Evolutionary conservation across 164 flowering plant genomes (phyloP).

Genomic region (Vitis rupestris): DNA sequence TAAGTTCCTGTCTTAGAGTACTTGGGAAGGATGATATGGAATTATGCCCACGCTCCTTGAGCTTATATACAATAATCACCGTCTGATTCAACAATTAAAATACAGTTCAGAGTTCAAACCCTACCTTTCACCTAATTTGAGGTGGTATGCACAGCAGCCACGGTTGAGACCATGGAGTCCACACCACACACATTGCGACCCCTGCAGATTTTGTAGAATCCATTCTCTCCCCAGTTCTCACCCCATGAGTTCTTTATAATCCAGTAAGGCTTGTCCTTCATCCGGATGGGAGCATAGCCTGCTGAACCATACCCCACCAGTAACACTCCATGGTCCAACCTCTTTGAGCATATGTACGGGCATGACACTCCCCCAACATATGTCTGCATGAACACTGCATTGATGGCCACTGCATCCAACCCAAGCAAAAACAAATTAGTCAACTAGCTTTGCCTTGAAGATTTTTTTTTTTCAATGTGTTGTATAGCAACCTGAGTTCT

Average conservation of each 20-base stretch:
- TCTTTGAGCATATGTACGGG: constrained; percentile 77
- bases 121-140: constrained; percentile 9
- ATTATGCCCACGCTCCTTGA: neutral
- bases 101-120: neutral
- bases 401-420: constrained; percentile 78
- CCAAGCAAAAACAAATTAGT: neutral
- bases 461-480: neutral
- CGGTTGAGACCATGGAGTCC: constrained; percentile 92
- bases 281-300: constrained; percentile 66
- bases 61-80: neutral
- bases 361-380: constrained; percentile 88
- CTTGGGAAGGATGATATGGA: too few relatives aligned
- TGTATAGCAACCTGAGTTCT: too few relatives aligned
- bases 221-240: constrained; percentile 86
- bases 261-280: constrained; percentile 92
- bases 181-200: constrained; percentile 88
- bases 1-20: too few relatives aligned
- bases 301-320: constrained; percentile 81
- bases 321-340: constrained; percentile 83
- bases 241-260: constrained; percentile 98
- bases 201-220: constrained; percentile 91
- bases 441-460: neutral
- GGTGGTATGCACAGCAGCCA: constrained; percentile 46
- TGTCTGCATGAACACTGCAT: constrained; percentile 94
- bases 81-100: too few relatives aligned